Evolutionary conservation across 768 basidiomycete species (phyloP).

Genomic region (Chalciporus piperatus): DNA sequence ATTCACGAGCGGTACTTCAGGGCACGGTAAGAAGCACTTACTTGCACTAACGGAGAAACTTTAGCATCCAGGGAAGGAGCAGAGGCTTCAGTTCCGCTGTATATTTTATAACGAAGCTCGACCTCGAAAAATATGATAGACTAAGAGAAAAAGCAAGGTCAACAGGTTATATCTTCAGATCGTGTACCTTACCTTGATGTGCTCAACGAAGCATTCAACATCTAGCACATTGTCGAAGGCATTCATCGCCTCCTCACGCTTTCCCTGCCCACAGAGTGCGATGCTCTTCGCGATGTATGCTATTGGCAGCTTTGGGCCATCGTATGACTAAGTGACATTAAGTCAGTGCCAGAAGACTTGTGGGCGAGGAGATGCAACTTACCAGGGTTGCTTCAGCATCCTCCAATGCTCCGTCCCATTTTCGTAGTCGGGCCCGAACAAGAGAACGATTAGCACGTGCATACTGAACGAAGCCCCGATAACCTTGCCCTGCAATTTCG

Average conservation of each 20-base stretch:
- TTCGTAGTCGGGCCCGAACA: constrained; percentile 4
- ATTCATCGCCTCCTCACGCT: neutral
- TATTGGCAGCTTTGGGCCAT: neutral
- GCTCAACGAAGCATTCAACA: constrained; percentile 2
- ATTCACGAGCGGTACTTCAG: too few relatives aligned
- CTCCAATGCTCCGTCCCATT: constrained; percentile 5
- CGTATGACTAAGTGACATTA: neutral
- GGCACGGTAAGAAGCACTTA: neutral
- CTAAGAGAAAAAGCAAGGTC: neutral
- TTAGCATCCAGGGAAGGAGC: neutral
- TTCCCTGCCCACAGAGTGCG: neutral
- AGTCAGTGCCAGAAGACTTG: neutral
- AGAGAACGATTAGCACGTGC: constrained; percentile 14
- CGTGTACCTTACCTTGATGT: constrained; percentile 4
- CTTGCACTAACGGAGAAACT: neutral
- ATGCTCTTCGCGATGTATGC: constrained; percentile 4
- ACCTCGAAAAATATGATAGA: constrained; percentile 4
- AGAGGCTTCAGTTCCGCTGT: neutral
- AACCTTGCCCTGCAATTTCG: constrained; percentile 6
- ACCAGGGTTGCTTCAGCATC: constrained; percentile 6
- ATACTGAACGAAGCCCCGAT: neutral
- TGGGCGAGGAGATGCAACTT: neutral
- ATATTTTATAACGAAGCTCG: neutral
- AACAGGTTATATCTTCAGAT: neutral
- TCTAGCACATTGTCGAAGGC: neutral